phyloP scores from a whole-genome alignment of 371 early-diverging fungal species.

The Mortierella polycephala region DNA sequence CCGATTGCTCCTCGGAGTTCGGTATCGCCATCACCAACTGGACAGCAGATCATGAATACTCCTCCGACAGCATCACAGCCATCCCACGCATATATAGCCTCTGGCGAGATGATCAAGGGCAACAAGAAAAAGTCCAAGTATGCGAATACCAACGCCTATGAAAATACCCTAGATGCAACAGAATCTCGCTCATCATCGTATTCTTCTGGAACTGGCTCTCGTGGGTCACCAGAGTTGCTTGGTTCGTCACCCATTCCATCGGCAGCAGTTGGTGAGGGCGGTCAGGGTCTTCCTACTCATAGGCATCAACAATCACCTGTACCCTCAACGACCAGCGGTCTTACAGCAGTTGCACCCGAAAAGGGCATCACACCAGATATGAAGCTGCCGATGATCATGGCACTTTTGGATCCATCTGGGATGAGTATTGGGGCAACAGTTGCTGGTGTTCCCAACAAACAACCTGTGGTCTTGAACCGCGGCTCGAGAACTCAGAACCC shows the following conservation, averaged over 20 bases:
- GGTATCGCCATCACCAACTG: slow-evolving; percentile 9
- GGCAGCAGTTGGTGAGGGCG: neutral
- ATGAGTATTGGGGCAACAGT: neutral
- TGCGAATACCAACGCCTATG: neutral
- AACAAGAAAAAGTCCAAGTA: slow-evolving; percentile 12
- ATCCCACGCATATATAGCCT: neutral
- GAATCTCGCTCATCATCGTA: slow-evolving; percentile 9
- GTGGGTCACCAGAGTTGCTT: slow-evolving; percentile 32
- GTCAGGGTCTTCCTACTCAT: slow-evolving; percentile 1
- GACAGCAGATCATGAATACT: slow-evolving; percentile 2
- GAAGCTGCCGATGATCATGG: slow-evolving; percentile 57
- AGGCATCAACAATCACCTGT: neutral
- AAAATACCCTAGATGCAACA: neutral
- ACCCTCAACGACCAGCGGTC: slow-evolving; percentile 2
- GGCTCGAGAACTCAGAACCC: slow-evolving; percentile 79
- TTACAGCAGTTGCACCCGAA: slow-evolving; percentile 25
- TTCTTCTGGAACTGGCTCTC: slow-evolving; percentile 13
- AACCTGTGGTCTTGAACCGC: slow-evolving; percentile 71
- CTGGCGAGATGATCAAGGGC: slow-evolving; percentile 1
- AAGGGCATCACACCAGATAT: slow-evolving; percentile 41
- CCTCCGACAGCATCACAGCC: slow-evolving; percentile 3
- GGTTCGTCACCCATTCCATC: slow-evolving; percentile 17
- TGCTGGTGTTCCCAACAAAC: slow-evolving; percentile 42
- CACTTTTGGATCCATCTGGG: slow-evolving; percentile 36
- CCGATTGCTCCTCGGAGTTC: slow-evolving; percentile 30